These are phyloP conservation scores for Syncephalastrum sp. DNA, from an alignment of 371 early-diverging fungal species.

Conservation along the genomic window DNA sequence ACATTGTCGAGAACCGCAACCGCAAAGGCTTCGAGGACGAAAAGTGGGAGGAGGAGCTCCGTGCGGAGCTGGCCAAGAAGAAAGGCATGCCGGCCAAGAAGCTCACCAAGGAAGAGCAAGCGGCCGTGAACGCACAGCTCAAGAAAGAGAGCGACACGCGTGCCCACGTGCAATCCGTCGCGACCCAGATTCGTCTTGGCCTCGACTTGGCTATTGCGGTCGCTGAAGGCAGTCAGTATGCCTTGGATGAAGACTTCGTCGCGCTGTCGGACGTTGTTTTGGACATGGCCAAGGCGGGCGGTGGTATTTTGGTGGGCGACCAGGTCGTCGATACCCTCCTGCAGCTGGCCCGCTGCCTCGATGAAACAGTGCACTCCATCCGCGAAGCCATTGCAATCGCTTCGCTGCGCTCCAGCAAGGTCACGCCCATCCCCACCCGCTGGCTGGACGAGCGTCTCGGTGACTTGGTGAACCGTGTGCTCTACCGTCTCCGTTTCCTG, in stretches of 20 bases:
- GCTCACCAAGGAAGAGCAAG: constrained; percentile 82
- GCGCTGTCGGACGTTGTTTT: constrained; percentile 51
- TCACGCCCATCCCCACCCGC: constrained; percentile 60
- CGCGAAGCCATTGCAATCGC: constrained; percentile 62
- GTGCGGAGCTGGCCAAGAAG: constrained; percentile 76
- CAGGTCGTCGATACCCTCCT: constrained; percentile 59
- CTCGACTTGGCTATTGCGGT: constrained; percentile 67
- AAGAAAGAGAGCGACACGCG: constrained; percentile 79
- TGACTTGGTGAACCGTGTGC: constrained; percentile 66
- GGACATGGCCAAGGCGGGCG: constrained; percentile 51
- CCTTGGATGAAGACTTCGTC: constrained; percentile 39
- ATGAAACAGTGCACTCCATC: constrained; percentile 48
- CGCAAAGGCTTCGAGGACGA: constrained; percentile 66
- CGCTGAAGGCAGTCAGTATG: constrained; percentile 57
- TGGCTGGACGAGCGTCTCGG: constrained; percentile 71
- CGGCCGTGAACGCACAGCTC: constrained; percentile 69
- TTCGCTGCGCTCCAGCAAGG: constrained; percentile 67
- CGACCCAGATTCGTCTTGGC: constrained; percentile 55
- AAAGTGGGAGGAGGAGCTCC: constrained; percentile 84
- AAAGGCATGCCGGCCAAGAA: constrained; percentile 54
- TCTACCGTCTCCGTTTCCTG: constrained; percentile 74
- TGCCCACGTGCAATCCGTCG: constrained; percentile 54
- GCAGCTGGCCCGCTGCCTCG: constrained; percentile 50
- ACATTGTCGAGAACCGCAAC: constrained; percentile 49
- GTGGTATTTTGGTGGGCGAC: constrained; percentile 57